phyloP scores from a whole-genome alignment of 2,329 filamentous ascomycete species.

The Scopulariopsis brevicaulis region DNA sequence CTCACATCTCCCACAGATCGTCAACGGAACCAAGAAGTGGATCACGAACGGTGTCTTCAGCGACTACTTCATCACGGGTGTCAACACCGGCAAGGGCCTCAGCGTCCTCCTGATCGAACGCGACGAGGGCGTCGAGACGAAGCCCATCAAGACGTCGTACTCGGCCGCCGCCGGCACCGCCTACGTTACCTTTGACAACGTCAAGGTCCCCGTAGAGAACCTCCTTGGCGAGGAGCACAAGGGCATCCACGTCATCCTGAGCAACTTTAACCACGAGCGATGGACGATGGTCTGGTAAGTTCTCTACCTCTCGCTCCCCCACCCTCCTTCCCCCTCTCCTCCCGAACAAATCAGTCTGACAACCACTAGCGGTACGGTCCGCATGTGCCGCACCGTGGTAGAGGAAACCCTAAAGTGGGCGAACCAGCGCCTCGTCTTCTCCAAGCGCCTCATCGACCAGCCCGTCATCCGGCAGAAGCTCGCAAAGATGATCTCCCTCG shows the following conservation, averaged over 20 bases:
- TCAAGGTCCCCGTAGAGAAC: slow-evolving; percentile 72
- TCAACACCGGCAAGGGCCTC: slow-evolving; percentile 68
- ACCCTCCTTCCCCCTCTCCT: neutral
- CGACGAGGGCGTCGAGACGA: slow-evolving; percentile 64
- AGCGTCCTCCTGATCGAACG: slow-evolving; percentile 67
- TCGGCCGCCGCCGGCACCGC: slow-evolving; percentile 68
- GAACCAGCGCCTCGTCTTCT: slow-evolving; percentile 76
- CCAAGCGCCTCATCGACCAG: slow-evolving; percentile 71
- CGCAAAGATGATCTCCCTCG: slow-evolving; percentile 75
- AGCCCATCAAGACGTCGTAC: slow-evolving; percentile 71
- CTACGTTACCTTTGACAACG: slow-evolving; percentile 74
- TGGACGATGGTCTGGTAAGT: slow-evolving; percentile 60
- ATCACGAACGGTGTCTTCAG: slow-evolving; percentile 72
- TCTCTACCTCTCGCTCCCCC: slow-evolving; percentile 10
- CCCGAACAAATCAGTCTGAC: neutral
- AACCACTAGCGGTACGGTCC: slow-evolving; percentile 39
- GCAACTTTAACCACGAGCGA: slow-evolving; percentile 83
- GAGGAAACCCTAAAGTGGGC: slow-evolving; percentile 85
- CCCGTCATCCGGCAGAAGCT: slow-evolving; percentile 78
- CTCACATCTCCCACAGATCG: slow-evolving; percentile 22
- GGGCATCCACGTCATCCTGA: slow-evolving; percentile 73
- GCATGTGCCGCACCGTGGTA: slow-evolving; percentile 55
- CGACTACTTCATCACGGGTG: slow-evolving; percentile 77
- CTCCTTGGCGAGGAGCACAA: slow-evolving; percentile 75
- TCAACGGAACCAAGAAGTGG: slow-evolving; percentile 75